These are phyloP conservation scores for Arabidopsis lyrata DNA, from an alignment of 441 rosid genomes.

Conservation along the genomic window DNA sequence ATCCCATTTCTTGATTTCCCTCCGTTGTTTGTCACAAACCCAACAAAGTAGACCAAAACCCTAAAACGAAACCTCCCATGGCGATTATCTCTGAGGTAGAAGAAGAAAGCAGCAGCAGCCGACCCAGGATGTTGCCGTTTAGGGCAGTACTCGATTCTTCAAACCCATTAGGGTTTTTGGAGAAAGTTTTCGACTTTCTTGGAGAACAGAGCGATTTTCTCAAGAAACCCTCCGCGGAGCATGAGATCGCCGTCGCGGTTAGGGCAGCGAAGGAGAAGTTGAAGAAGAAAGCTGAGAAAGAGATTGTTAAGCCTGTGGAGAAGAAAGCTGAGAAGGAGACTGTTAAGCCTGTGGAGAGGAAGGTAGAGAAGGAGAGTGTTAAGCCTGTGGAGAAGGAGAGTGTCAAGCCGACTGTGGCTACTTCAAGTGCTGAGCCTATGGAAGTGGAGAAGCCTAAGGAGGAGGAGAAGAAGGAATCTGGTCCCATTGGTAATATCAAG, in stretches of 20 bases:
- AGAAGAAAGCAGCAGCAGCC: slow-evolving; percentile 65
- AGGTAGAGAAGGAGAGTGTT: slow-evolving; percentile 25
- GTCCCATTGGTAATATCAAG: slow-evolving; percentile 45
- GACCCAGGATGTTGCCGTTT: slow-evolving; percentile 55
- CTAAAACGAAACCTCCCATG: slow-evolving; percentile 47
- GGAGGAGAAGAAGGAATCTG: slow-evolving; percentile 42
- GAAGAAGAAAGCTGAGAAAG: slow-evolving; percentile 47
- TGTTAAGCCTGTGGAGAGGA: slow-evolving; percentile 41
- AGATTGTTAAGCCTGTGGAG: slow-evolving; percentile 41
- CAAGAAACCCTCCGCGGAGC: slow-evolving; percentile 57
- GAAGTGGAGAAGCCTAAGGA: slow-evolving; percentile 48
- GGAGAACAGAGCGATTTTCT: slow-evolving; percentile 71
- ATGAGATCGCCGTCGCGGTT: slow-evolving; percentile 43
- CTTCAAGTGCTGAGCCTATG: slow-evolving; percentile 32
- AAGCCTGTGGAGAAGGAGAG: slow-evolving; percentile 34
- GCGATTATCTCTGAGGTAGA: slow-evolving; percentile 83
- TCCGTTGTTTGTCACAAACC: slow-evolving; percentile 7
- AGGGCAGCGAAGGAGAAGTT: slow-evolving; percentile 62
- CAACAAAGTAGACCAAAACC: slow-evolving; percentile 11
- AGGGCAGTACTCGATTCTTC: slow-evolving; percentile 64
- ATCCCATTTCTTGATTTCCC: background rate
- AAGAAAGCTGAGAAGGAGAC: slow-evolving; percentile 40
- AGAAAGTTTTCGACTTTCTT: slow-evolving; percentile 68
- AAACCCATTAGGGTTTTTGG: slow-evolving; percentile 67
- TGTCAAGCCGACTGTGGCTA: slow-evolving; percentile 36